These are phyloP conservation scores for Neophaeococcomyces mojaviensis DNA, from an alignment of 2,329 filamentous ascomycete genomes.

Conservation along the genomic window DNA sequence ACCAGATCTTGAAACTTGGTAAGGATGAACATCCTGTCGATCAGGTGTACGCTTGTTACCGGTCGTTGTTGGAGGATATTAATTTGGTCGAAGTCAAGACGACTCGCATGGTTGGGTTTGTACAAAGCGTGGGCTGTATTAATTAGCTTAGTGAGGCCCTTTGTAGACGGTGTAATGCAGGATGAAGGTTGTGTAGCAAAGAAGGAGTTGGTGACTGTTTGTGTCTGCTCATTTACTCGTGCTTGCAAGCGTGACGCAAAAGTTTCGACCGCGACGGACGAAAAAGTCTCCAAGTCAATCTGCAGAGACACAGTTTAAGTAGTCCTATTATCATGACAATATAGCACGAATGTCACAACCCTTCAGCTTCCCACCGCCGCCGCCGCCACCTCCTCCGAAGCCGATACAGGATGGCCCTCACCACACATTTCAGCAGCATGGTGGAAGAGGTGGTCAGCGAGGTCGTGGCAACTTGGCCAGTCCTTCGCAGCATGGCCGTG, in stretches of 20 bases:
- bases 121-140: too few species aligned
- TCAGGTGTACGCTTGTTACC: not conserved
- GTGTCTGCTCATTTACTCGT: too few species aligned
- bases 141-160: too few species aligned
- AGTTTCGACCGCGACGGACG: too few species aligned
- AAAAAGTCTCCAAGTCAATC: too few species aligned
- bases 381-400: conserved; percentile 32
- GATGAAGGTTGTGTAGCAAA: too few species aligned
- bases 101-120: too few species aligned
- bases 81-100: not conserved
- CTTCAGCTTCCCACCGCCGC: conserved; percentile 41
- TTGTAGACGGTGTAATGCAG: too few species aligned
- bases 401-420: conserved; percentile 10
- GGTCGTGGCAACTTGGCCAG: not conserved
- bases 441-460: not conserved
- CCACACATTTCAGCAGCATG: conserved; percentile 3
- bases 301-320: too few species aligned
- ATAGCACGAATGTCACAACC: conserved; percentile 26
- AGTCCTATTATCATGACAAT: not conserved
- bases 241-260: too few species aligned
- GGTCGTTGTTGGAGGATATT: conserved; percentile 1
- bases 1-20: conserved; percentile 92
- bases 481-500: not conserved
- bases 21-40: conserved; percentile 24
- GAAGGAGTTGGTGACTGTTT: too few species aligned